phyloP scores from a whole-genome alignment of 345 rosid species.

The Dovyalis caffra region DNA sequence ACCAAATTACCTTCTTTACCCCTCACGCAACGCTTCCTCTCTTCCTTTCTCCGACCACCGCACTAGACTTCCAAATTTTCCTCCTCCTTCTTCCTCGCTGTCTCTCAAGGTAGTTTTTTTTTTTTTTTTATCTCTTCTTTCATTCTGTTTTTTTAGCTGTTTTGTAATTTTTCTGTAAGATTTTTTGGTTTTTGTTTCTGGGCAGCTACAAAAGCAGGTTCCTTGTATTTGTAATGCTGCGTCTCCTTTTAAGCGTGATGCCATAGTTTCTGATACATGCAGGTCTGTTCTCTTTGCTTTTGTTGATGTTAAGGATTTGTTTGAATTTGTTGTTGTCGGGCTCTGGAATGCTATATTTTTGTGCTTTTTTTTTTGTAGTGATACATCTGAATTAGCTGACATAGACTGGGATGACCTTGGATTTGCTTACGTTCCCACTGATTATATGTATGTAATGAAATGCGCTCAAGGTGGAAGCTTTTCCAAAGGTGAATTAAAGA shows the following conservation, averaged over 20 bases:
- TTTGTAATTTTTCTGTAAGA: not conserved
- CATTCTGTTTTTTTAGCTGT: too few species aligned
- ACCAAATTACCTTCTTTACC: constrained; percentile 40
- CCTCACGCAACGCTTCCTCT: constrained; percentile 31
- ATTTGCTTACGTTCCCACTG: constrained; percentile 65
- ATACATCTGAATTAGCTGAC: constrained; percentile 49
- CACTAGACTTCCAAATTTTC: not conserved
- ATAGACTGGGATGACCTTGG: constrained; percentile 91
- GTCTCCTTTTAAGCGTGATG: constrained; percentile 35
- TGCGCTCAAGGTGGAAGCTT: constrained; percentile 54
- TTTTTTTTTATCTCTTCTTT: not conserved
- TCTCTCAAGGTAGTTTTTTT: constrained; percentile 43
- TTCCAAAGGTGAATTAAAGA: constrained; percentile 63
- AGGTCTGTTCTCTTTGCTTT: constrained; percentile 34
- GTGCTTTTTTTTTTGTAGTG: constrained; percentile 29
- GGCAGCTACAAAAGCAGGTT: constrained; percentile 38
- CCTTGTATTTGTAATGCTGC: constrained; percentile 25
- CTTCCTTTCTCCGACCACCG: constrained; percentile 13
- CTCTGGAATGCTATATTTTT: too few species aligned
- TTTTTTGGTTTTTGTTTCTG: not conserved
- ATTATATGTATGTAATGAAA: constrained; percentile 84
- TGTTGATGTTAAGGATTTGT: not conserved
- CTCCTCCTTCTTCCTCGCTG: constrained; percentile 26
- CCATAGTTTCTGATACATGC: constrained; percentile 38
- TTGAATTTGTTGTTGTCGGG: too few species aligned